Conservation (phyloP, 768 basidiomycete genomes). For the Trametes punicea region DNA sequence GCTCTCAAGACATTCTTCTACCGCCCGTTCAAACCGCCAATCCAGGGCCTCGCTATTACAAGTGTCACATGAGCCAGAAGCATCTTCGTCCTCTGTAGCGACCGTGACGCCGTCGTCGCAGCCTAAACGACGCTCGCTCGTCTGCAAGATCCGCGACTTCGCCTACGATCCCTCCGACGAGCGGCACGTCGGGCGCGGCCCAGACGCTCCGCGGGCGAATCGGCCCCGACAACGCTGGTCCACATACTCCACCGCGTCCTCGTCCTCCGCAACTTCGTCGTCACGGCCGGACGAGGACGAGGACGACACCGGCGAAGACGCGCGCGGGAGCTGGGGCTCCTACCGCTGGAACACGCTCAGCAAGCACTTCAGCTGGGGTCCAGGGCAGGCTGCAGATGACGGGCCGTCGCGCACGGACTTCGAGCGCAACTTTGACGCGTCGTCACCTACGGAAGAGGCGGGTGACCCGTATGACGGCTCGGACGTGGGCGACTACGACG, state of each 20-base stretch:
- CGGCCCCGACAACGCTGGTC: constrained; percentile 32
- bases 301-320: constrained; percentile 39
- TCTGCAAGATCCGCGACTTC: constrained; percentile 50
- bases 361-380: constrained; percentile 38
- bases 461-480: constrained; percentile 22
- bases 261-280: constrained; percentile 29
- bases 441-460: constrained; percentile 29
- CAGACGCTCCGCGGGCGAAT: constrained; percentile 67
- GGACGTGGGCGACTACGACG: constrained; percentile 24
- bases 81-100: constrained; percentile 26
- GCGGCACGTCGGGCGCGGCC: constrained; percentile 42
- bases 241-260: constrained; percentile 27
- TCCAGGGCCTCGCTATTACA: constrained; percentile 35
- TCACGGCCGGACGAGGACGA: constrained; percentile 24
- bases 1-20: constrained; percentile 33
- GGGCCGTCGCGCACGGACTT: constrained; percentile 43
- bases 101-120: constrained; percentile 13
- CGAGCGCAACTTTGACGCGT: constrained; percentile 43
- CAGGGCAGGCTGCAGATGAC: constrained; percentile 24
- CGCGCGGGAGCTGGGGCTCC: constrained; percentile 37
- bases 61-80: constrained; percentile 37
- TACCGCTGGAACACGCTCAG: constrained; percentile 41
- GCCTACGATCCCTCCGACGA: constrained; percentile 41
- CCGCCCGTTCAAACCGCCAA: constrained; percentile 32
- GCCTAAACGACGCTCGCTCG: constrained; percentile 18